Base-by-base conservation (phyloP, 1,284 basidiomycete species). In the Naganishia sp. region DNA sequence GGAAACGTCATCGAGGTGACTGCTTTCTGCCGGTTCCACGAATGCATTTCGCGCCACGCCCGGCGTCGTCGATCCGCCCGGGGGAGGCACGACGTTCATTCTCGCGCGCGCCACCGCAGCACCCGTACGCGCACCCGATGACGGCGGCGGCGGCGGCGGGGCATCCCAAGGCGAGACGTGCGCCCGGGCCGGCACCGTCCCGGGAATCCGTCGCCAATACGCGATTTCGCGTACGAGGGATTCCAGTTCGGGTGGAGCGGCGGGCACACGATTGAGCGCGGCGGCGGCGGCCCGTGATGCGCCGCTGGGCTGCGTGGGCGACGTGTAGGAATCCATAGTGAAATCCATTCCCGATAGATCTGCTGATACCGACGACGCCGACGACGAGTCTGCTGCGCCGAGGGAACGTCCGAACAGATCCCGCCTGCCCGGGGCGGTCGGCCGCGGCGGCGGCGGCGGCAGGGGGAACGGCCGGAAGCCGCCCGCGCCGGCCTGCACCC, bases 401-500 rank as follows among this genome's bases (percentile, higher is more conserved):
- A 60, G 21, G 10, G 57, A 21, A 18, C 59, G 31, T 9, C 59
- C 46, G 10, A 25, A 16, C 2, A 43, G 2, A 11, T 61, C 59
- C 15, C 42, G 59, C 21, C 59, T 36, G 1, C 46, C 36, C 36
- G 59, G 59, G 21, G 21, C 21, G 21, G 0, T 21, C 31, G 48
- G 59, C 3, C n/a, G n/a, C n/a, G 49, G 59, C 4, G 59, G 36
- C 36, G 59, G 59, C 31, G 48, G 59, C 3, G 59, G 59, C 6
- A 61, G 48, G 46, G 59, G 59, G 43, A 61, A 61, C 36, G 59
- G 57, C 15, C 46, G 57, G 23, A 60, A 60, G 21, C n/a, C 57
- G 28, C 31, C 11, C n/a, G 21, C 21, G 21, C 21, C 21, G 21
- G 21, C 33, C 10, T 11, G n/a, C n/a, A n/a, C 36, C 23, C 11